Evolutionary conservation across 768 basidiomycete genomes (phyloP).

Genomic region (Tulasnella calospora): DNA sequence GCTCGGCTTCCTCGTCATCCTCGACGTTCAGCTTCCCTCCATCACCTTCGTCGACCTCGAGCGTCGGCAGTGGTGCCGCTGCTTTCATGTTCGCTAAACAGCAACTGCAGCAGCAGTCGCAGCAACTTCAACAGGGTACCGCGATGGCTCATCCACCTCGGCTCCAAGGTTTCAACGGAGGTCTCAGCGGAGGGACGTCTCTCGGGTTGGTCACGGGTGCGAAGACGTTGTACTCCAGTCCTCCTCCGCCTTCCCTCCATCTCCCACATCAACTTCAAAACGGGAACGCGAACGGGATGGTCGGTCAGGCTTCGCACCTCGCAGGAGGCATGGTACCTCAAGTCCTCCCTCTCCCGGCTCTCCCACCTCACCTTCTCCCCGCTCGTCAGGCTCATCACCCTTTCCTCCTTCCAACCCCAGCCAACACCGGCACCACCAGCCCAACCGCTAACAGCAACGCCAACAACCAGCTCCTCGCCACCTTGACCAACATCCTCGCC

Average conservation of each 20-base stretch:
- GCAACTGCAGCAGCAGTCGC: too few species aligned
- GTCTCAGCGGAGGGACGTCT: background rate
- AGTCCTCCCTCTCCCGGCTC: background rate
- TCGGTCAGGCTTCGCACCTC: background rate
- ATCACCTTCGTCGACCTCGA: slow-evolving; percentile 30
- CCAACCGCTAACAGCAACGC: background rate
- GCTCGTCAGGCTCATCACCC: background rate
- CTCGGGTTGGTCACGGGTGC: background rate
- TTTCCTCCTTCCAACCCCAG: background rate
- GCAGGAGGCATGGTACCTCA: background rate
- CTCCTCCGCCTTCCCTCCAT: background rate
- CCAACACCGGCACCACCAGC: slow-evolving; percentile 16
- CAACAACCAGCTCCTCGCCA: slow-evolving; percentile 43
- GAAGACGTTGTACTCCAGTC: background rate
- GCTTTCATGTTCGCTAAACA: background rate
- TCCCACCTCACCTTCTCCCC: background rate
- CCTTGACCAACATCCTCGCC: slow-evolving; percentile 50
- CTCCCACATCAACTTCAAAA: slow-evolving; percentile 34
- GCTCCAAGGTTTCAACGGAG: background rate
- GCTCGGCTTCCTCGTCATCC: slow-evolving; percentile 28
- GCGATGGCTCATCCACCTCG: too few species aligned
- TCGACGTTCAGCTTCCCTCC: slow-evolving; percentile 35
- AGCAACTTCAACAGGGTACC: background rate
- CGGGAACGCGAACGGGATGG: background rate
- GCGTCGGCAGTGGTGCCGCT: background rate